Evolutionary conservation across 164 flowering plant genomes (phyloP), one percentile per base, ranked within the genome.

Genomic region (Tetrastigma voinierianum): DNA sequence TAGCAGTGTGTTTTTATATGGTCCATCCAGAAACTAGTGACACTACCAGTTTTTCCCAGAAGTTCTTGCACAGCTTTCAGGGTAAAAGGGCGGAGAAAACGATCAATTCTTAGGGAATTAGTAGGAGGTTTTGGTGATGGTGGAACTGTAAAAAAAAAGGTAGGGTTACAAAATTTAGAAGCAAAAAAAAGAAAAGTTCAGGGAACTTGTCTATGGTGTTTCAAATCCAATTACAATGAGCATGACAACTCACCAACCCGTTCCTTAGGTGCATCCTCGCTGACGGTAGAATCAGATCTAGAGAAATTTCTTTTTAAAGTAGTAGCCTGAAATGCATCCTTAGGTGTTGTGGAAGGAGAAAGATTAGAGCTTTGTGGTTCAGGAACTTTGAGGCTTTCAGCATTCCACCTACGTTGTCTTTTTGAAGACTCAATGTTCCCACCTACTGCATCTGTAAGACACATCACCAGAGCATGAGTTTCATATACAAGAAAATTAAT

Each of bases 1-100:
- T 84, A 95, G 83, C 98, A 95, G 70, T 95, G 98, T n/a, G 97
- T 95, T 77, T 95, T 95, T 70, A 95, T 95, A 46, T 87, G 92
- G 72, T 95, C 98, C 98, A 95, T 95, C 98, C 98, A 95, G 84
- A 95, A 95, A 76, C 78, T 80, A 21, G 74, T 57, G 16, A 92
- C 88, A 53, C 65, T 77, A 9, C 97, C 98, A 24, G 96, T 92
- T 83, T 89, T 91, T 5, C 83, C 91, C 10, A 95, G 81, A 76
- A 95, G 94, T 52, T 95, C 98, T 74, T 95, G 96, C 21, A 95
- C 96, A 47, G 97, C 96, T 80, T 90, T 95, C 64, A 95, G 65
- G 51, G 99, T 95, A 68, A 95, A 95, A 46, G 99, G 98, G 19
- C 98, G 94, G 65, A 95, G 76, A 74, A 95, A 95, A 18, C 75